Evolutionary conservation across 2,329 filamentous ascomycete species (phyloP).

Genomic region (Paracoccidioides brasiliensis): DNA sequence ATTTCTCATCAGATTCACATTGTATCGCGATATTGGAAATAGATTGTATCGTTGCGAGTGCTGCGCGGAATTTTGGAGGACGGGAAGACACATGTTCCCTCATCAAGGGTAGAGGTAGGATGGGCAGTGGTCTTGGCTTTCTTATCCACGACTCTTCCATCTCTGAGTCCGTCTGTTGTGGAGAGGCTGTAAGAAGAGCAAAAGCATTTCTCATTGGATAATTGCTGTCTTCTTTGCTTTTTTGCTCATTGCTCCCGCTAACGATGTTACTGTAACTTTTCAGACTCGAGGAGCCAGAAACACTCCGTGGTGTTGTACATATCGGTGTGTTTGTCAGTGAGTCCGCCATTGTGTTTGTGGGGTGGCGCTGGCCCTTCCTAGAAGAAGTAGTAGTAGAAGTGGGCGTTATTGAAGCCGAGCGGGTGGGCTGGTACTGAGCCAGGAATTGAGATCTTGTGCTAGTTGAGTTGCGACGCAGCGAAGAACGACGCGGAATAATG

Average conservation of each 20-base stretch:
- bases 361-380: background rate
- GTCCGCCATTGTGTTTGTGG: background rate
- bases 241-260: background rate
- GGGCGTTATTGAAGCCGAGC: background rate
- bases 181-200: background rate
- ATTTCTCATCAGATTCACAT: background rate
- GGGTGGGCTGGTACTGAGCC: background rate
- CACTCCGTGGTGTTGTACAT: too few species aligned
- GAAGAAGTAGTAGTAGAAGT: background rate
- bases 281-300: background rate
- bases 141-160: background rate
- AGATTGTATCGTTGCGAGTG: background rate
- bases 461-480: background rate
- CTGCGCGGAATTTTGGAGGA: background rate
- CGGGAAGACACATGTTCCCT: background rate
- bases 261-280: background rate
- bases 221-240: background rate
- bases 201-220: background rate
- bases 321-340: background rate
- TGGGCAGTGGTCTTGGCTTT: background rate
- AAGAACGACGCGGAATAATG: constrained; percentile 1
- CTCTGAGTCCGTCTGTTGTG: background rate
- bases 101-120: background rate
- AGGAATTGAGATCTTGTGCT: background rate
- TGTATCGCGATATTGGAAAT: background rate